Conservation (phyloP, 2,329 filamentous ascomycete genomes). For the Fusarium continuum region DNA sequence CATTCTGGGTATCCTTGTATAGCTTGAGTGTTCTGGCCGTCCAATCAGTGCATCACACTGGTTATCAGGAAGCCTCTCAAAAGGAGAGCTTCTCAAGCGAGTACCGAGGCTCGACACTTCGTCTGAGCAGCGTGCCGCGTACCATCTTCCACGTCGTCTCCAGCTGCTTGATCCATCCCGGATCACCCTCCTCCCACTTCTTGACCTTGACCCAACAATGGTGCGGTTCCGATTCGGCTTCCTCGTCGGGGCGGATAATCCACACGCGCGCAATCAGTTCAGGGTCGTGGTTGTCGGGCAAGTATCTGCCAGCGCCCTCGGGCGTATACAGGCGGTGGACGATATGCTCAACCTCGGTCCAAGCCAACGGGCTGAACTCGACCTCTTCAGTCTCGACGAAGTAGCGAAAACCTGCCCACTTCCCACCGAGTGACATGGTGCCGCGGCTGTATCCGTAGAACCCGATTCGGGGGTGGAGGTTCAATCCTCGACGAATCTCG, state of each 20-base stretch:
- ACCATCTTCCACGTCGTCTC: background rate
- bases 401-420: slow-evolving; percentile 1
- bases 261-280: background rate
- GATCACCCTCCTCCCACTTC: background rate
- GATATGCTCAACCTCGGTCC: background rate
- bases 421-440: background rate
- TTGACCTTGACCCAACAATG: slow-evolving; percentile 1
- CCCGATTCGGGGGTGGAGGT: background rate
- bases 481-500: background rate
- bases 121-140: too few relatives aligned
- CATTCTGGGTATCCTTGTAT: too few relatives aligned
- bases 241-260: background rate
- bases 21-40: too few relatives aligned
- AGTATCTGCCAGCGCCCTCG: background rate
- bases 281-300: background rate
- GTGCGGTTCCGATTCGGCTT: background rate
- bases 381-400: background rate
- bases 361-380: background rate
- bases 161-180: background rate
- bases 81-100: too few relatives aligned
- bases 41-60: too few relatives aligned
- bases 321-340: background rate
- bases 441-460: background rate
- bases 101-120: too few relatives aligned
- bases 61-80: too few relatives aligned